Conservation (phyloP, 2,329 filamentous ascomycete species). For the Alternaria gansuensis region DNA sequence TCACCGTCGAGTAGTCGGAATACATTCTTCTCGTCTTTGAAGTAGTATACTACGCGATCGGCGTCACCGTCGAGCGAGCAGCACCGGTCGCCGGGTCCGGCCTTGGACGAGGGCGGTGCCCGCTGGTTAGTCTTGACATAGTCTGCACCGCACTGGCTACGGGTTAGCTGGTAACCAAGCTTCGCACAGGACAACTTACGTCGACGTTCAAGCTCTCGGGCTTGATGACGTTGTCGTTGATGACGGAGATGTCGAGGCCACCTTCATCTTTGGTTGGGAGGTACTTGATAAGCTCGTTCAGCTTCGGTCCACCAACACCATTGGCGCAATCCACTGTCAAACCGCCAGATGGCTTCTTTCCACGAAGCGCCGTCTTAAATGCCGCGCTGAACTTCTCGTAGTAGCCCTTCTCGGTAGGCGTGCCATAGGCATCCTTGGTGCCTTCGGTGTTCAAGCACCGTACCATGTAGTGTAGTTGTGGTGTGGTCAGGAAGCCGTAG, state of each 20-base stretch:
- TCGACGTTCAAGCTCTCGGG: constrained; percentile 90
- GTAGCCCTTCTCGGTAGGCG: constrained; percentile 89
- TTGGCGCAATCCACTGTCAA: constrained; percentile 95
- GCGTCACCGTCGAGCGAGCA: constrained; percentile 95
- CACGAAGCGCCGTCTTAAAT: constrained; percentile 83
- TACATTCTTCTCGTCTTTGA: constrained; percentile 78
- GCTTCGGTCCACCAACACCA: constrained; percentile 91
- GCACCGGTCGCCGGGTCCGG: constrained; percentile 77
- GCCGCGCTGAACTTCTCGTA: constrained; percentile 90
- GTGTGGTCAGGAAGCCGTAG: constrained; percentile 91
- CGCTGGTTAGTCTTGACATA: constrained; percentile 97
- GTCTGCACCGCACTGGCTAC: constrained; percentile 82
- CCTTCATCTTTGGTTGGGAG: constrained; percentile 71
- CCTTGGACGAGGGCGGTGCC: constrained; percentile 83
- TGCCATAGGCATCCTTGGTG: constrained; percentile 85
- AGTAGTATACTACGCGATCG: constrained; percentile 96
- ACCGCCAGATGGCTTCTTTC: constrained; percentile 72
- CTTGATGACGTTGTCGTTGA: constrained; percentile 92
- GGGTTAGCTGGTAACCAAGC: constrained; percentile 18
- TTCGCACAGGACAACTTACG: constrained; percentile 59
- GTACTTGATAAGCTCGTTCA: constrained; percentile 84
- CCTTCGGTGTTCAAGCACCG: constrained; percentile 93
- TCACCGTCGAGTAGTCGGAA: constrained; percentile 97
- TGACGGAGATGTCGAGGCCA: constrained; percentile 79
- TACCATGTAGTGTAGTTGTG: constrained; percentile 97